These are phyloP conservation scores for Tolypocladium album DNA, from an alignment of 2,329 filamentous ascomycete species.

Conservation along the genomic window DNA sequence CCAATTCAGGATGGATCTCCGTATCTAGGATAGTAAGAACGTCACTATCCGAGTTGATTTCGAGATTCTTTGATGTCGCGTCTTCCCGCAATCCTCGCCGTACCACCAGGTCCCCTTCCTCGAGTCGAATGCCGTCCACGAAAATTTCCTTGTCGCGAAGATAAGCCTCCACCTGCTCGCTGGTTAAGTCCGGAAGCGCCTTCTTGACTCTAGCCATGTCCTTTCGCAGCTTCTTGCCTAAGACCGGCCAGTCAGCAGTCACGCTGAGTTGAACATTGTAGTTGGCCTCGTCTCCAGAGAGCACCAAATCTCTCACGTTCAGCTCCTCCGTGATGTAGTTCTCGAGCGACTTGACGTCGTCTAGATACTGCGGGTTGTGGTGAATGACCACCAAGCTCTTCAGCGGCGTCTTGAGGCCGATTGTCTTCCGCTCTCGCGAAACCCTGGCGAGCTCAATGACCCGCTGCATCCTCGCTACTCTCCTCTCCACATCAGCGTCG, in stretches of 20 bases:
- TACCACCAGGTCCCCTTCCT: slow-evolving; percentile 68
- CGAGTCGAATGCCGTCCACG: slow-evolving; percentile 78
- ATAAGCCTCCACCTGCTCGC: slow-evolving; percentile 72
- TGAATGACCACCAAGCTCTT: slow-evolving; percentile 87
- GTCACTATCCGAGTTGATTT: slow-evolving; percentile 81
- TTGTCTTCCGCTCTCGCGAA: slow-evolving; percentile 71
- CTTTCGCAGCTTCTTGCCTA: slow-evolving; percentile 97
- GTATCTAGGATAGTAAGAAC: slow-evolving; percentile 86
- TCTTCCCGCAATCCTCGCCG: slow-evolving; percentile 69
- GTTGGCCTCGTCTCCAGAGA: slow-evolving; percentile 77
- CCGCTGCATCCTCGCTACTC: slow-evolving; percentile 84
- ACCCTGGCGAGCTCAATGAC: slow-evolving; percentile 87
- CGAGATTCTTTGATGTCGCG: slow-evolving; percentile 59
- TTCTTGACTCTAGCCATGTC: slow-evolving; percentile 88
- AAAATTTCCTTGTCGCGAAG: slow-evolving; percentile 61
- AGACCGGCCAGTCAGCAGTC: slow-evolving; percentile 80
- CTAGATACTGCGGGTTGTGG: slow-evolving; percentile 68
- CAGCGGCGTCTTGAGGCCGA: slow-evolving; percentile 83
- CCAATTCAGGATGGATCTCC: slow-evolving; percentile 72
- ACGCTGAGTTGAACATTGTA: slow-evolving; percentile 92
- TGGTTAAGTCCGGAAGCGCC: slow-evolving; percentile 68
- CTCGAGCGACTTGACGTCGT: slow-evolving; percentile 77
- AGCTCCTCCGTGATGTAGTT: slow-evolving; percentile 87
- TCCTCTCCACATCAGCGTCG: slow-evolving; percentile 73
- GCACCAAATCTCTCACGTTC: slow-evolving; percentile 75